These are phyloP conservation scores for Mucor racemosus DNA, from an alignment of 371 early-diverging fungal species.

Conservation along the genomic window DNA sequence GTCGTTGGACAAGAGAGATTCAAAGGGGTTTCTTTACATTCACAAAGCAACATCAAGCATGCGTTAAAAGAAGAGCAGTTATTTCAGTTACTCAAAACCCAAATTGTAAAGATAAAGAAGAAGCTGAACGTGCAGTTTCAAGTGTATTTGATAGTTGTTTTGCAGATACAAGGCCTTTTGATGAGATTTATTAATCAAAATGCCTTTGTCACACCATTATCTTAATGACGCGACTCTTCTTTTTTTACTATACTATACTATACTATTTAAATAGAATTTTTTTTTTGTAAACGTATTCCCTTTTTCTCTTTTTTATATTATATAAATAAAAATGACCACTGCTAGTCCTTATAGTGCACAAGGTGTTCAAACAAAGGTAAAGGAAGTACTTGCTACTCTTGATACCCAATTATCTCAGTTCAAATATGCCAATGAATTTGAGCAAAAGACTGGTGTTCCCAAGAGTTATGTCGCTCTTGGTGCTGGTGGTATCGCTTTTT, in stretches of 20 bases:
- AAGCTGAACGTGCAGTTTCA: slow-evolving; percentile 87
- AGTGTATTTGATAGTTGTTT: slow-evolving; percentile 92
- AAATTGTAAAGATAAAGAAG: slow-evolving; percentile 70
- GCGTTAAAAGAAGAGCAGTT: slow-evolving; percentile 89
- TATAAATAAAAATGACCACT: slow-evolving; percentile 15
- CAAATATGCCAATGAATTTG: slow-evolving; percentile 64
- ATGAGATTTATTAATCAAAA: slow-evolving; percentile 81
- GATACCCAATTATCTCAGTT: slow-evolving; percentile 74
- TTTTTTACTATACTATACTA: background rate
- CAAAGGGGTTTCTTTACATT: slow-evolving; percentile 78
- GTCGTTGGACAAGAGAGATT: slow-evolving; percentile 86
- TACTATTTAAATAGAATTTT: slow-evolving; percentile 8
- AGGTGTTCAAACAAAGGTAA: slow-evolving; percentile 22
- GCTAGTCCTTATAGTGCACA: slow-evolving; percentile 23
- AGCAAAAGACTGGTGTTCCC: slow-evolving; percentile 74
- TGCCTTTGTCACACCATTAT: slow-evolving; percentile 3
- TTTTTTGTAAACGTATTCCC: slow-evolving; percentile 6
- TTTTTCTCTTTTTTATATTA: background rate
- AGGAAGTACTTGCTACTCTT: slow-evolving; percentile 15
- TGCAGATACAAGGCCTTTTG: slow-evolving; percentile 92
- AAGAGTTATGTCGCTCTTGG: slow-evolving; percentile 84
- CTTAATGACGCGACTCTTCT: slow-evolving; percentile 18
- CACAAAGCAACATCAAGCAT: slow-evolving; percentile 91
- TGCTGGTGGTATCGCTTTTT: slow-evolving; percentile 55
- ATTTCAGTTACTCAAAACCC: slow-evolving; percentile 80